A percentile compares a stretch with the other conserved stretches of the same genome.
phyloP scores from a whole-genome alignment of 148 eudicot species.

The Tetragonia tetragonoides region DNA sequence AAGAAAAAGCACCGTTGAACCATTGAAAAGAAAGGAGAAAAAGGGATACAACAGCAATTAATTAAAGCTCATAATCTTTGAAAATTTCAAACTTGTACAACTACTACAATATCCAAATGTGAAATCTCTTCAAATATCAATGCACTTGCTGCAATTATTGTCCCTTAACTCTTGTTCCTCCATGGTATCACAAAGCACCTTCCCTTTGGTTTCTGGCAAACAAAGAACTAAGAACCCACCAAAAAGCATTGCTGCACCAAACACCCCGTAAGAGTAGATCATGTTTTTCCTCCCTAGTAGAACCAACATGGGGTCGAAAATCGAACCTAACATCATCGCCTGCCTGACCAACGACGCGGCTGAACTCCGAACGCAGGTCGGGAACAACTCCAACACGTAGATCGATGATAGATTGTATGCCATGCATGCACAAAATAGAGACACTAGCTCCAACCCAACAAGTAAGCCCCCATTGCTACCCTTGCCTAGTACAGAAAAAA shows the following conservation, averaged over 20 bases:
- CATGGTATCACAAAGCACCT: conserved; percentile 27
- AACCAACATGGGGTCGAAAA: conserved; percentile 26
- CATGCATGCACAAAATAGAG: not conserved
- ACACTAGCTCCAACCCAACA: conserved; percentile 17
- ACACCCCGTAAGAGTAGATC: conserved; percentile 23
- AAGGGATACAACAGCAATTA: no score
- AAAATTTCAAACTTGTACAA: no score
- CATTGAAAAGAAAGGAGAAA: no score
- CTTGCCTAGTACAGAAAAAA: conserved; percentile 11
- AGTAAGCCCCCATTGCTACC: not conserved
- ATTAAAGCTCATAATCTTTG: no score
- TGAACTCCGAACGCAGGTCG: no score
- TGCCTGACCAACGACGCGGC: no score
- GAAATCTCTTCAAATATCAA: not conserved
- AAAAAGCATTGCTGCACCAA: conserved; percentile 25
- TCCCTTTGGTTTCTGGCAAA: no score
- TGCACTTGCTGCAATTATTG: not conserved
- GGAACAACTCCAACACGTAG: no score
- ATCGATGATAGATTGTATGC: no score
- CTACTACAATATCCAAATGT: no score
- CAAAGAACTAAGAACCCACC: not conserved
- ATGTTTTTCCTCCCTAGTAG: conserved; percentile 4
- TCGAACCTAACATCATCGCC: not conserved
- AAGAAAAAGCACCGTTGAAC: no score
- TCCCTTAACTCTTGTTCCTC: conserved; percentile 34